Evolutionary conservation across 345 rosid genomes (phyloP).

Genomic region (Brassica carinata): DNA sequence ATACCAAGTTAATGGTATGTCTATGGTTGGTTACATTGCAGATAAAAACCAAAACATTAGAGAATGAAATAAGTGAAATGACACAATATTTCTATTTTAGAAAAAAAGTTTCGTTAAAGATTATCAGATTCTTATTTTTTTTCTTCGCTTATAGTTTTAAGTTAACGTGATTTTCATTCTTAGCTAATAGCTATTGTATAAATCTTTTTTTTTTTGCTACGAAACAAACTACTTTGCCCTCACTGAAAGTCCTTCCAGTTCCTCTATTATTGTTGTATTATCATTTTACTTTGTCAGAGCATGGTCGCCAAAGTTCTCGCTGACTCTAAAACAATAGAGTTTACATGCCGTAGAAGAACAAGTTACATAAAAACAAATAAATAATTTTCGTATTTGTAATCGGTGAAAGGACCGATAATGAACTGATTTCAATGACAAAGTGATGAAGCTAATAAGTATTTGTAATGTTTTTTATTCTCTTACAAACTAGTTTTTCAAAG

Average conservation of each 20-base stretch:
- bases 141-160: no score
- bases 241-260: not conserved
- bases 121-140: no score
- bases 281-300: not conserved
- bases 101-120: no score
- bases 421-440: not conserved
- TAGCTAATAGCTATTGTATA: not conserved
- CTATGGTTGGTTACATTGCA: no score
- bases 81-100: no score
- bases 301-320: not conserved
- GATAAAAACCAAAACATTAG: no score
- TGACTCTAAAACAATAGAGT: not conserved
- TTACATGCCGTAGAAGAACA: not conserved
- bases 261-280: not conserved
- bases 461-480: not conserved
- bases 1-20: no score
- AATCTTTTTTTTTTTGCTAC: not conserved
- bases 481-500: not conserved
- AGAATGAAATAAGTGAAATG: no score
- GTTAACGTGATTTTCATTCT: not conserved
- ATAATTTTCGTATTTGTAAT: not conserved
- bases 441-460: not conserved
- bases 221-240: not conserved
- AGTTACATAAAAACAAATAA: not conserved
- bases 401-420: not conserved